Conservation (phyloP, 805 yeast genomes). For the Sugiyamaella valdiviana region DNA sequence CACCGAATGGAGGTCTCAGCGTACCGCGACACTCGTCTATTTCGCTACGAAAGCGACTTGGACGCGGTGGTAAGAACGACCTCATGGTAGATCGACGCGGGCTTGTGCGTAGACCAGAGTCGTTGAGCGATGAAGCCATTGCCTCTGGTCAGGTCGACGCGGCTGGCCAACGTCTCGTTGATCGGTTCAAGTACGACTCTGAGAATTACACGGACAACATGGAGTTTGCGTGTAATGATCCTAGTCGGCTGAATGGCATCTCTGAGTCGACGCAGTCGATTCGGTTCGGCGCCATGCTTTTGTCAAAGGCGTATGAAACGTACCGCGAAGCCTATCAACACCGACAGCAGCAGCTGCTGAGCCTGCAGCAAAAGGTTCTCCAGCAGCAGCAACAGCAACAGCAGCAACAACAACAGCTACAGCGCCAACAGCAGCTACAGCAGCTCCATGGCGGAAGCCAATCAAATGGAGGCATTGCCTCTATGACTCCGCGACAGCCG, state of each 20-base stretch:
- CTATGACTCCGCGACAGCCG: neutral
- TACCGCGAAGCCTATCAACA: conserved; percentile 68
- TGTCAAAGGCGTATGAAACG: conserved; percentile 79
- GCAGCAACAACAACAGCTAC: conserved; percentile 30
- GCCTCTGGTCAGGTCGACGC: conserved; percentile 27
- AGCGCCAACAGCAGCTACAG: conserved; percentile 19
- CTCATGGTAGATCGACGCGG: conserved; percentile 71
- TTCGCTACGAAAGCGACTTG: conserved; percentile 63
- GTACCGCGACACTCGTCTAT: conserved; percentile 26
- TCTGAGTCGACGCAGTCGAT: conserved; percentile 83
- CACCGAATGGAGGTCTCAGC: conserved; percentile 11
- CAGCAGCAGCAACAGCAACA: conserved; percentile 35
- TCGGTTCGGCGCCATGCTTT: conserved; percentile 84
- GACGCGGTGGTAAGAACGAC: conserved; percentile 53
- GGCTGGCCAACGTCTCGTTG: conserved; percentile 37
- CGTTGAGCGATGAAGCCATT: conserved; percentile 24
- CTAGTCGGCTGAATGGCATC: conserved; percentile 75
- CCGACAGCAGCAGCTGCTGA: conserved; percentile 50
- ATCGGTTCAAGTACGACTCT: conserved; percentile 62
- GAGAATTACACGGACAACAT: conserved; percentile 42
- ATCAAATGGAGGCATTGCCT: neutral
- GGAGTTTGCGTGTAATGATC: conserved; percentile 64
- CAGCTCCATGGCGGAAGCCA: neutral
- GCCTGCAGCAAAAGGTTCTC: conserved; percentile 34
- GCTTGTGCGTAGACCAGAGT: conserved; percentile 29